Evolutionary conservation across 768 basidiomycete genomes (phyloP).

Genomic region (Psilocybe sp.): DNA sequence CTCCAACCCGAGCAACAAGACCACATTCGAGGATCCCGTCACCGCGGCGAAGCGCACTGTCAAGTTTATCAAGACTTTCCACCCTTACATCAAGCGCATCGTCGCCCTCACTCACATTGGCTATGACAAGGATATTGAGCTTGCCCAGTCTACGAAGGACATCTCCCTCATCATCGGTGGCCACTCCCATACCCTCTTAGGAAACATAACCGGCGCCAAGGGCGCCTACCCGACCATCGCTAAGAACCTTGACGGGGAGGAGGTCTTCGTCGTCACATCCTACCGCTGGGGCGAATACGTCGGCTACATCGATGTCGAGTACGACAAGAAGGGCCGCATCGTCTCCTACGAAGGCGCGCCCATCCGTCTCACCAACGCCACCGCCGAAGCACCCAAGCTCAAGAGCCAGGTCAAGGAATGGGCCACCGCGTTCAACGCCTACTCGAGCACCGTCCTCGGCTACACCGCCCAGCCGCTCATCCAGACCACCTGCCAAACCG

Average conservation of each 20-base stretch:
- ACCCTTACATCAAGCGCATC: slow-evolving; percentile 33
- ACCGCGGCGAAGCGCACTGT: slow-evolving; percentile 34
- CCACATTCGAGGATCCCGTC: slow-evolving; percentile 37
- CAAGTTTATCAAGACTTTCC: slow-evolving; percentile 28
- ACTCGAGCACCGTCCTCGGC: slow-evolving; percentile 34
- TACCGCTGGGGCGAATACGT: slow-evolving; percentile 47
- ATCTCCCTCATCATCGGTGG: slow-evolving; percentile 42
- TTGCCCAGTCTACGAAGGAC: slow-evolving; percentile 35
- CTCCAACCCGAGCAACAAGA: slow-evolving; percentile 34
- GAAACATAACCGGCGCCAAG: slow-evolving; percentile 33
- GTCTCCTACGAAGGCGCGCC: slow-evolving; percentile 39
- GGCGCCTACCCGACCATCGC: slow-evolving; percentile 44
- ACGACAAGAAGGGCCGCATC: slow-evolving; percentile 34
- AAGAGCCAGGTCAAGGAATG: slow-evolving; percentile 36
- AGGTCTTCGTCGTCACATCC: slow-evolving; percentile 45
- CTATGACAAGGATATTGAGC: slow-evolving; percentile 38
- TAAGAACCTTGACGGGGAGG: slow-evolving; percentile 40
- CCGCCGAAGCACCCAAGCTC: slow-evolving; percentile 30
- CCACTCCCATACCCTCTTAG: slow-evolving; percentile 44
- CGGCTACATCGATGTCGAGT: slow-evolving; percentile 42
- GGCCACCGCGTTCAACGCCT: slow-evolving; percentile 35
- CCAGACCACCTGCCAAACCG: slow-evolving; percentile 35
- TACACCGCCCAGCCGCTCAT: slow-evolving; percentile 30
- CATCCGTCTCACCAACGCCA: slow-evolving; percentile 37
- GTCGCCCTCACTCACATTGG: slow-evolving; percentile 47